A percentile compares a stretch with the other conserved stretches of the same genome.
Evolutionary conservation across 1,284 basidiomycete species (phyloP).

Genomic region (Malassezia globosa): DNA sequence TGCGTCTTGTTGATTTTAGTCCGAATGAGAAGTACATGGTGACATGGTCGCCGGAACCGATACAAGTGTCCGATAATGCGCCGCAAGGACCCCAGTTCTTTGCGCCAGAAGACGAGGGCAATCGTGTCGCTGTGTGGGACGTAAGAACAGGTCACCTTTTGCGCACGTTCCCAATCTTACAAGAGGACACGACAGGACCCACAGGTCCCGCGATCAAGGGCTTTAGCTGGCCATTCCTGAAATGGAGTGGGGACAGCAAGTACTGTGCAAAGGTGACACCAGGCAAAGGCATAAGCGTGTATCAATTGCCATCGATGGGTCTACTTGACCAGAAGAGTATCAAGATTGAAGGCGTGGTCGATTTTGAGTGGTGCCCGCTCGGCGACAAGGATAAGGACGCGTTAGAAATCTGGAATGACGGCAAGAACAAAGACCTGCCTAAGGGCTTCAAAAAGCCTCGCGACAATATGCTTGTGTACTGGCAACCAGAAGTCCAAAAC

Average conservation of each 20-base stretch:
- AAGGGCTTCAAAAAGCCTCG: constrained; percentile 51
- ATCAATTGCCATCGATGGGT: constrained; percentile 88
- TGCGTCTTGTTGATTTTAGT: constrained; percentile 93
- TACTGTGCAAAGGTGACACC: constrained; percentile 80
- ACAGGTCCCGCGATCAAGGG: constrained; percentile 54
- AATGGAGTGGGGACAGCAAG: constrained; percentile 96
- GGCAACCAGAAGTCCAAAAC: constrained; percentile 90
- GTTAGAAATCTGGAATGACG: constrained; percentile 21
- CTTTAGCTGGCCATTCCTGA: constrained; percentile 76
- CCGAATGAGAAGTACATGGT: constrained; percentile 93
- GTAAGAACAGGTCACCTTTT: constrained; percentile 83
- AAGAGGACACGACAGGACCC: constrained; percentile 30
- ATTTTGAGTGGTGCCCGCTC: constrained; percentile 97
- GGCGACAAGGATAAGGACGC: constrained; percentile 62
- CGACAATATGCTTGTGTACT: constrained; percentile 92
- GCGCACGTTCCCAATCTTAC: constrained; percentile 70
- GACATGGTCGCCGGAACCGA: constrained; percentile 94
- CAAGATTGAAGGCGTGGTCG: constrained; percentile 94
- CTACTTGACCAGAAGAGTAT: constrained; percentile 92
- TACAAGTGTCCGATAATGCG: constrained; percentile 71
- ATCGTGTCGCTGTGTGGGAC: constrained; percentile 96
- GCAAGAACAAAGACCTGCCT: constrained; percentile 16
- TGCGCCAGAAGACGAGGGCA: constrained; percentile 87
- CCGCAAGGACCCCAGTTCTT: constrained; percentile 56
- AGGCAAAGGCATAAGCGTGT: constrained; percentile 86